phyloP scores from a whole-genome alignment of 208 protist species.

The Acanthamoeba quina region DNA sequence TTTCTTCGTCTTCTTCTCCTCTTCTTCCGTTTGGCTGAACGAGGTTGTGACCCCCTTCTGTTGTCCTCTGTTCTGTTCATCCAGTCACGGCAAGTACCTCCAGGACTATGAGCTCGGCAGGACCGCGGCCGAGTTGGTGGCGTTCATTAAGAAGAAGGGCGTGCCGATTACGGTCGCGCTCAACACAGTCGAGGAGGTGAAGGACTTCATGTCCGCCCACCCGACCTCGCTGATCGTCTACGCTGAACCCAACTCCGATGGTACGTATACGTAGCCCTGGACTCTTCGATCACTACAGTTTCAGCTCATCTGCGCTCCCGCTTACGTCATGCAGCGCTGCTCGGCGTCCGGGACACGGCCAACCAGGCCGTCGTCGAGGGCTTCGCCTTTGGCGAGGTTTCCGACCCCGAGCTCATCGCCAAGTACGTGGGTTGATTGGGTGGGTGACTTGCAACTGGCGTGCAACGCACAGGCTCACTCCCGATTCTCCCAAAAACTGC shows the following conservation, averaged over 20 bases:
- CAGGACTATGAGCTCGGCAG: conserved; percentile 10
- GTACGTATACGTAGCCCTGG: neutral
- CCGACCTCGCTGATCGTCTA: conserved; percentile 20
- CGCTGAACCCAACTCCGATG: conserved; percentile 3
- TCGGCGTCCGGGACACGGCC: neutral
- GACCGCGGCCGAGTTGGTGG: conserved; percentile 3
- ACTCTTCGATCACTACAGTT: neutral
- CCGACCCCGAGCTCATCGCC: neutral
- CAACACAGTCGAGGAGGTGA: neutral
- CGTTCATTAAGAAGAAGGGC: conserved; percentile 46
- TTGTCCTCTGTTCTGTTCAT: neutral
- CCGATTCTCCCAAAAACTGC: neutral
- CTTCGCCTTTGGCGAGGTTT: conserved; percentile 21
- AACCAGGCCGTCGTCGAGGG: neutral
- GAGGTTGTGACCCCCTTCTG: neutral
- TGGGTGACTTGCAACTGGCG: too few relatives aligned
- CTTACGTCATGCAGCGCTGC: neutral
- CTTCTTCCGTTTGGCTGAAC: too few relatives aligned
- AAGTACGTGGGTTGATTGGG: neutral
- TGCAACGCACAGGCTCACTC: too few relatives aligned
- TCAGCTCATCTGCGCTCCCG: neutral
- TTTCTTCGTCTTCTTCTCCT: neutral
- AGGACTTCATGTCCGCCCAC: conserved; percentile 9
- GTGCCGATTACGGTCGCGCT: neutral
- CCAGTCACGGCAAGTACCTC: conserved; percentile 1